Base-by-base conservation (phyloP, 306 rosid genomes). In the Citrullus amarus region DNA sequence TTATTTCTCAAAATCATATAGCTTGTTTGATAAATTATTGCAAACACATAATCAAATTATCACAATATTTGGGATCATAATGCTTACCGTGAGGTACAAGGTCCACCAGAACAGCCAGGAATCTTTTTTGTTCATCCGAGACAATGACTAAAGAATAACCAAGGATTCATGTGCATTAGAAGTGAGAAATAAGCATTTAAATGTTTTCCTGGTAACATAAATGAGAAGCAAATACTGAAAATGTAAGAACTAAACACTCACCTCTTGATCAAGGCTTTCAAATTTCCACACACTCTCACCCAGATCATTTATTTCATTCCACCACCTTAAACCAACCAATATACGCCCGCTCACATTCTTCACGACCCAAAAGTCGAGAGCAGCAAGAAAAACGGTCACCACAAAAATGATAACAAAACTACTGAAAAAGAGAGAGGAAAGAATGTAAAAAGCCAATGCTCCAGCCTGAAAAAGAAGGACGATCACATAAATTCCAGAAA, bases 71-170 rank as follows among this genome's bases (percentile, higher is more conserved):
- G 74, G 18, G 32, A 28, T 41, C 9, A 80, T 57, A 79, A 80
- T 57, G 76, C 38, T 89, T 88, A 90, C 96, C 84, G 96, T 30
- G 39, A 92, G 85, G 84, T 92, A 95, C 82, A 95, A 91, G 70
- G 97, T 88, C 99, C 97, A 92, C 97, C 99, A 95, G 85, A 95
- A 95, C 67, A 95, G 92, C 97, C 98, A 92, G 4, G 99, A 92
- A 85, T 92, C 98, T 69, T 95, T 92, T 86, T 95, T 95, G 91
- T 95, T 95, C 96, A 92, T 92, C 87, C 96, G 90, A 75, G 97
- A 87, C 91, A 92, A 75, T 46, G 98, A 92, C 98, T 95, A 80
- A 10, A 78, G 56, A 32, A 58, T 81, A 80, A 83, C 17, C 30
- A 78, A 79, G 41, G 17, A 83, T 8, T 75, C 14, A 44, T 83